Evolutionary conservation across 108 stramenopile genomes (phyloP).

Genomic region (Nitzschia putrida): DNA sequence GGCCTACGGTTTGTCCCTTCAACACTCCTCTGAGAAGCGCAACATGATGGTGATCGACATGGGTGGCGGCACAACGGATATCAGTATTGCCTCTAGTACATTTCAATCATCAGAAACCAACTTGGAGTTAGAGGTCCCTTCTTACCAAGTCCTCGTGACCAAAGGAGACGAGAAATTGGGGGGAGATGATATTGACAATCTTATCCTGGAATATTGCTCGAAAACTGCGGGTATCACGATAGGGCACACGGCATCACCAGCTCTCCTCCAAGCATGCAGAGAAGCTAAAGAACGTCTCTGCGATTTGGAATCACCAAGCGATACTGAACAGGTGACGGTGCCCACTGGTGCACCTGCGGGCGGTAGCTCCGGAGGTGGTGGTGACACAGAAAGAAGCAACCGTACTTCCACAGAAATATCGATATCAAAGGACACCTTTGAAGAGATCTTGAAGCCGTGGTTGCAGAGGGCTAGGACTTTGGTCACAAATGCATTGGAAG

Average conservation of each 20-base stretch:
- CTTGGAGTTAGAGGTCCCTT: neutral
- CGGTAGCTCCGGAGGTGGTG: too few species aligned
- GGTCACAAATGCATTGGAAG: slow-evolving; percentile 30
- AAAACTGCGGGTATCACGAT: slow-evolving; percentile 2
- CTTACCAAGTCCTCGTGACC: slow-evolving; percentile 66
- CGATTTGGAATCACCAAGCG: slow-evolving; percentile 40
- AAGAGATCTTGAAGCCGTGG: slow-evolving; percentile 30
- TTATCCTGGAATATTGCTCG: slow-evolving; percentile 41
- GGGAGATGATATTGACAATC: slow-evolving; percentile 82
- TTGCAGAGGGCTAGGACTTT: slow-evolving; percentile 25
- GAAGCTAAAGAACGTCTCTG: slow-evolving; percentile 75
- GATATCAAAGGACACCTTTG: slow-evolving; percentile 17
- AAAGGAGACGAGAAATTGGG: slow-evolving; percentile 67
- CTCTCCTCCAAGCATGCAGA: slow-evolving; percentile 53
- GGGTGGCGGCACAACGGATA: slow-evolving; percentile 89
- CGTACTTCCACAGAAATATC: slow-evolving; percentile 1
- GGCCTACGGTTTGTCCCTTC: slow-evolving; percentile 74
- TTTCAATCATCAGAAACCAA: slow-evolving; percentile 12
- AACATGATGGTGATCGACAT: slow-evolving; percentile 83
- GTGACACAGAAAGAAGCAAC: neutral
- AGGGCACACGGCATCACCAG: slow-evolving; percentile 5
- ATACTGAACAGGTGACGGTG: slow-evolving; percentile 19
- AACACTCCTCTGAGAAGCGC: slow-evolving; percentile 28
- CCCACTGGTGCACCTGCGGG: neutral
- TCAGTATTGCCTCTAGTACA: slow-evolving; percentile 59